phyloP scores from a whole-genome alignment of 2,329 filamentous ascomycete genomes.

The Apiospora pterosperma region DNA sequence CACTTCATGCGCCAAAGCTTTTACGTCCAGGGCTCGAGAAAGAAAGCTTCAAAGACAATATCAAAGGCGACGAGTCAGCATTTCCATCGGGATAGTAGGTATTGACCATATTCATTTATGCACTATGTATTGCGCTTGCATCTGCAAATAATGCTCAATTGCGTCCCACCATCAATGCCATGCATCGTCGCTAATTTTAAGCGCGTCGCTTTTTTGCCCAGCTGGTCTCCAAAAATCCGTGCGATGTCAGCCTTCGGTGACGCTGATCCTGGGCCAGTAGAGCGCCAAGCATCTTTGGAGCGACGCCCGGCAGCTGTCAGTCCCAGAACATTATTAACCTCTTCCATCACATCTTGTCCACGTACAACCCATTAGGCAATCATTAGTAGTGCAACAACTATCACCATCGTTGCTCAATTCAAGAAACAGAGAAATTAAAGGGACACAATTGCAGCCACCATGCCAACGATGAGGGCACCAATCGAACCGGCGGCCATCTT shows the following conservation, averaged over 20 bases:
- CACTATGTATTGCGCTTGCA: background rate
- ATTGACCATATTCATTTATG: background rate
- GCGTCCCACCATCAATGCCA: background rate
- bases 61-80: background rate
- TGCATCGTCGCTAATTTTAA: background rate
- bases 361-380: background rate
- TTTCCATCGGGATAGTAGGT: background rate
- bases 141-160: background rate
- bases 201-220: background rate
- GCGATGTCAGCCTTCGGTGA: background rate
- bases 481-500: slow-evolving; percentile 28
- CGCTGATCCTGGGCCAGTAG: background rate
- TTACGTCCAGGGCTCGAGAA: background rate
- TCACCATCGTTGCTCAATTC: background rate
- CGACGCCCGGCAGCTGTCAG: background rate
- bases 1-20: background rate
- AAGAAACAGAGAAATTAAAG: slow-evolving; percentile 25
- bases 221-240: background rate
- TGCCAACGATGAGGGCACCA: slow-evolving; percentile 29
- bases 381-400: background rate
- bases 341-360: background rate
- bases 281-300: background rate
- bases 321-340: background rate
- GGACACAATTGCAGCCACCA: slow-evolving; percentile 30
- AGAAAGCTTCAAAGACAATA: background rate